Conservation (phyloP, 208 protist genomes). For the Porcisia deanei region DNA sequence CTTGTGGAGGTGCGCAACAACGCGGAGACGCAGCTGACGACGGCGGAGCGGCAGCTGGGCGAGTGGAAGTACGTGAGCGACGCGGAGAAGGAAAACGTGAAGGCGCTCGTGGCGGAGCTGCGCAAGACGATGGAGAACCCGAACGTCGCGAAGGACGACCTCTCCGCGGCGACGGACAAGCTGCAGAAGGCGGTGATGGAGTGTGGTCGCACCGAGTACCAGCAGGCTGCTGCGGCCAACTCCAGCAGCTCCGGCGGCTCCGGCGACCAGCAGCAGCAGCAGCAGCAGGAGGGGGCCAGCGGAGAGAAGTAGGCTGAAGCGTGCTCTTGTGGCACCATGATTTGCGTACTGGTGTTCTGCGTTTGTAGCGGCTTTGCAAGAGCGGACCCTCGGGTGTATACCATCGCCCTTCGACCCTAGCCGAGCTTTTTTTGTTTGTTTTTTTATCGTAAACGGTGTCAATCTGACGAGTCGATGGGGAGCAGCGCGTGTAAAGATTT, state of each 20-base stretch:
- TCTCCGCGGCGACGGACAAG: slow-evolving; percentile 55
- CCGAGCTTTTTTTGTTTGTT: too few species aligned
- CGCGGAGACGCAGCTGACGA: slow-evolving; percentile 68
- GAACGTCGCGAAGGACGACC: slow-evolving; percentile 69
- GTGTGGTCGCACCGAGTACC: slow-evolving; percentile 73
- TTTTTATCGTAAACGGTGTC: too few species aligned
- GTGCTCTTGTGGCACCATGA: background rate
- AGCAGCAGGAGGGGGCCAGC: background rate
- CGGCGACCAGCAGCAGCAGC: slow-evolving; percentile 6
- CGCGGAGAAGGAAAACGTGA: slow-evolving; percentile 71
- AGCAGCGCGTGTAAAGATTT: too few species aligned
- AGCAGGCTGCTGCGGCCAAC: slow-evolving; percentile 72
- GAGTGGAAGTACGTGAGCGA: slow-evolving; percentile 89
- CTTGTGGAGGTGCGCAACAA: slow-evolving; percentile 83
- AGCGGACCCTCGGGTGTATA: too few species aligned
- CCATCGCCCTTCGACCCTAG: too few species aligned
- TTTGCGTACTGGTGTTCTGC: too few species aligned
- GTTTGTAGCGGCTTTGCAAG: too few species aligned
- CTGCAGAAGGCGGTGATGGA: slow-evolving; percentile 89
- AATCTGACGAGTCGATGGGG: too few species aligned
- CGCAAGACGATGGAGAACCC: slow-evolving; percentile 71
- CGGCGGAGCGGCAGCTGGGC: slow-evolving; percentile 71
- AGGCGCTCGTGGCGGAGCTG: slow-evolving; percentile 49
- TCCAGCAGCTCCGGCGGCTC: slow-evolving; percentile 9
- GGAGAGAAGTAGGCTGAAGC: background rate